phyloP scores from a whole-genome alignment of 306 rosid species.

The Vachellia collinsii region DNA sequence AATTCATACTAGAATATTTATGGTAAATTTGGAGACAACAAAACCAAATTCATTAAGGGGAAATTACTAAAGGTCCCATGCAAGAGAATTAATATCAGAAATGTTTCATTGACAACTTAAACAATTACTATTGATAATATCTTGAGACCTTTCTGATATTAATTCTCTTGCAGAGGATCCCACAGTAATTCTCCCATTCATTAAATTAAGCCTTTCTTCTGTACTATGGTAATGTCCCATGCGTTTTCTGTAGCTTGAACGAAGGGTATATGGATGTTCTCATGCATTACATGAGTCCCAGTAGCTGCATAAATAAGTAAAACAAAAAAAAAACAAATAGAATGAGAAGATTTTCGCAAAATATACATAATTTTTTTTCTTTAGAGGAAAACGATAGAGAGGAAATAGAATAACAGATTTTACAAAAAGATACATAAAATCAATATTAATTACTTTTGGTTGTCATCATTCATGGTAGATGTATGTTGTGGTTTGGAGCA shows the following conservation, averaged over 20 bases:
- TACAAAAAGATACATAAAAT: neutral
- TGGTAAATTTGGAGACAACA: neutral
- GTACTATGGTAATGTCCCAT: neutral
- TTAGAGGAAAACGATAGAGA: too few relatives aligned
- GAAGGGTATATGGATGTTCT: neutral
- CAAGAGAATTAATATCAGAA: too few relatives aligned
- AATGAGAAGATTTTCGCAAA: neutral
- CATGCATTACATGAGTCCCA: neutral
- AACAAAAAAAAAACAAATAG: too few relatives aligned
- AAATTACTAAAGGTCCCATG: too few relatives aligned
- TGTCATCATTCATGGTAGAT: neutral
- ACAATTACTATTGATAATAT: too few relatives aligned
- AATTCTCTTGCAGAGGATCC: too few relatives aligned
- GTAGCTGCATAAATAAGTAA: too few relatives aligned
- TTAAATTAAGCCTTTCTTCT: neutral
- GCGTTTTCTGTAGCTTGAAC: neutral
- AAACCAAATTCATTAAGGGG: too few relatives aligned
- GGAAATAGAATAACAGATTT: neutral
- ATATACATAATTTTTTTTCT: neutral
- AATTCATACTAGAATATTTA: neutral
- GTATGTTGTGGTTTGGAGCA: neutral
- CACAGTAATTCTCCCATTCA: too few relatives aligned
- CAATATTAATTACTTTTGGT: neutral
- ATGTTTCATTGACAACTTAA: too few relatives aligned
- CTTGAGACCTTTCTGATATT: too few relatives aligned